Evolutionary conservation across 2,329 filamentous ascomycete genomes (phyloP), one percentile per base, ranked within the genome.

Genomic region (Fusarium pininemorale): DNA sequence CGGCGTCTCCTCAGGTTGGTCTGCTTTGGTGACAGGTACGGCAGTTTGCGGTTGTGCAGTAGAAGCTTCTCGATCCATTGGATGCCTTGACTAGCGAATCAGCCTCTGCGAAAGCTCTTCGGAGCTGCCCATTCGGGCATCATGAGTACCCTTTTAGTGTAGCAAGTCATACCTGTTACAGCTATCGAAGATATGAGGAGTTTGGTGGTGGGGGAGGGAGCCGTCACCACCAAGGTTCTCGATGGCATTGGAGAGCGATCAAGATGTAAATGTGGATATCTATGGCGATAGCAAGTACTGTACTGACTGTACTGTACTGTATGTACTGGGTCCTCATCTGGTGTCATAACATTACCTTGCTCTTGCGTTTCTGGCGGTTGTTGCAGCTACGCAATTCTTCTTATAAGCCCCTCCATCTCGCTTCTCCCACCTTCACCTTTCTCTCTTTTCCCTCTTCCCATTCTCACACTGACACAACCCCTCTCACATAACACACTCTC

Each of bases 201-300:
- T 35, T 15, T 16, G 32, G 48, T 69, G 66, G 54, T 35, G 47
- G 58, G 48, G 45, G 58, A 63, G 56, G 48, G 48, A 64, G 47
- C 59, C 67, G 47, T 70, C 59, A 70, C 66, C 59, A 70, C 63
- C 73, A 72, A 61, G 73, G 70, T 75, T 70, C 73, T 74, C 35
- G 50, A 69, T 44, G 59, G 20, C 42, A 62, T 47, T 53, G 48
- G 42, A 53, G 38, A 66, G 26, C 5, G 45, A 48, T 44, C 35
- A 42, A 39, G 22, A 48, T 48, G 63, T 53, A 54, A 41, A 39
- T 45, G 53, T 61, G 47, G 41, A 67, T 67, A 57, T 28, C 11
- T 38, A 59, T 59, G 42, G 56, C 56, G 39, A 45, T 69, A 47
- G 28, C 38, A 54, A 24, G 48, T 20, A 50, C 13, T 22, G 18